Evolutionary conservation across 768 basidiomycete genomes (phyloP).

Genomic region (Suillus subaureus): DNA sequence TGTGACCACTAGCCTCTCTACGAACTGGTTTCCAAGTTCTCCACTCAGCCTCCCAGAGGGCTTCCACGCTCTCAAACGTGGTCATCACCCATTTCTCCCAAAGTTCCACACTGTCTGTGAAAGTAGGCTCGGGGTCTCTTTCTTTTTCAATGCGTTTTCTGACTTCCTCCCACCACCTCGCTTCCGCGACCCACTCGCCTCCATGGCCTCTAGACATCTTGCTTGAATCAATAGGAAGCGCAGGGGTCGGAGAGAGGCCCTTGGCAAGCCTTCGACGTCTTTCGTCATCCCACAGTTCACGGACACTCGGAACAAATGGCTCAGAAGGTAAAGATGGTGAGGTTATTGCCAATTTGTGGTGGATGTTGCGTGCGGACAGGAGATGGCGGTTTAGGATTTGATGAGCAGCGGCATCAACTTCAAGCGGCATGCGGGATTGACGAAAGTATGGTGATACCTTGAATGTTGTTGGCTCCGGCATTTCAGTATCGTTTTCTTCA

Average conservation of each 20-base stretch:
- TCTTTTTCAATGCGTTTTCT: conserved; percentile 57
- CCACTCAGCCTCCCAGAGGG: conserved; percentile 72
- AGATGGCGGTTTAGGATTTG: conserved; percentile 84
- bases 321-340: conserved; percentile 53
- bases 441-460: conserved; percentile 59
- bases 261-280: conserved; percentile 65
- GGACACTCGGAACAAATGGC: conserved; percentile 83
- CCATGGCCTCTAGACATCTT: conserved; percentile 59
- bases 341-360: conserved; percentile 67
- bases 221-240: conserved; percentile 70
- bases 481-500: conserved; percentile 25
- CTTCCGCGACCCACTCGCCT: conserved; percentile 72
- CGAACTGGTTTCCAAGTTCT: conserved; percentile 56
- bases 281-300: conserved; percentile 97
- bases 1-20: conserved; percentile 11
- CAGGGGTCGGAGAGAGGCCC: conserved; percentile 74
- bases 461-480: conserved; percentile 32
- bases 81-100: conserved; percentile 86
- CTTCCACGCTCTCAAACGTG: conserved; percentile 88
- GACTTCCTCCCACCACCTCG: conserved; percentile 76
- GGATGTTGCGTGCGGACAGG: conserved; percentile 63
- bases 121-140: conserved; percentile 29
- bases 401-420: conserved; percentile 80
- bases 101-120: conserved; percentile 25
- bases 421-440: conserved; percentile 72